phyloP scores from a whole-genome alignment of 306 rosid species.

The Cucumis hystrix region DNA sequence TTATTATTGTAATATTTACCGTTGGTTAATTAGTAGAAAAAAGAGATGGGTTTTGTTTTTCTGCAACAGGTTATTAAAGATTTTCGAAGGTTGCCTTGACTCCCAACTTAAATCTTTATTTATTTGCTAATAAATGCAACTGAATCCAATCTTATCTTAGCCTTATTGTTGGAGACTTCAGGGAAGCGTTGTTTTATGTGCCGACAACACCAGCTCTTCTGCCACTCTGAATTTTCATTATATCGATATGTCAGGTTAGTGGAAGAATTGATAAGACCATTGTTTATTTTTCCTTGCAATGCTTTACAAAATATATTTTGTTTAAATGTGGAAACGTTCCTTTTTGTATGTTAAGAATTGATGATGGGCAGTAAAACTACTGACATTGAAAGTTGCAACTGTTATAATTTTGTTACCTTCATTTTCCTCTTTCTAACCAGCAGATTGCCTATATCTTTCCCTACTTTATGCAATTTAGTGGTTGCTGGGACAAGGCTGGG shows the following conservation, averaged over 20 bases:
- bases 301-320: not conserved
- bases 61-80: not conserved
- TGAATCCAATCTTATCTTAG: not conserved
- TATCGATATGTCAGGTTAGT: slow-evolving; percentile 1
- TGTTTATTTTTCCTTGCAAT: slow-evolving; percentile 1
- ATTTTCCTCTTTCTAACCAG: not conserved
- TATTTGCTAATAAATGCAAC: not conserved
- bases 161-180: not conserved
- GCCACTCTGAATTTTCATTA: slow-evolving; percentile 2
- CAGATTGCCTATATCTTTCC: not conserved
- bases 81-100: not conserved
- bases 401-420: not conserved
- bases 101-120: not conserved
- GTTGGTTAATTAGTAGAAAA: not conserved
- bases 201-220: not conserved
- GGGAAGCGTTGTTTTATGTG: not conserved
- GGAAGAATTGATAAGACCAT: not conserved
- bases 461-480: not conserved
- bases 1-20: not conserved
- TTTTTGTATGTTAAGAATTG: not conserved
- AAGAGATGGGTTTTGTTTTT: not conserved
- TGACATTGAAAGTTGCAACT: not conserved
- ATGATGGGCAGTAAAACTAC: not conserved
- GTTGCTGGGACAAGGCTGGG: not conserved
- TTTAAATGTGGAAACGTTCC: not conserved